Percentiles rank a stretch among this genome's conserved stretches.
Evolutionary conservation across 208 protist species (phyloP).

Genomic region (Strigomonas culicis): DNA sequence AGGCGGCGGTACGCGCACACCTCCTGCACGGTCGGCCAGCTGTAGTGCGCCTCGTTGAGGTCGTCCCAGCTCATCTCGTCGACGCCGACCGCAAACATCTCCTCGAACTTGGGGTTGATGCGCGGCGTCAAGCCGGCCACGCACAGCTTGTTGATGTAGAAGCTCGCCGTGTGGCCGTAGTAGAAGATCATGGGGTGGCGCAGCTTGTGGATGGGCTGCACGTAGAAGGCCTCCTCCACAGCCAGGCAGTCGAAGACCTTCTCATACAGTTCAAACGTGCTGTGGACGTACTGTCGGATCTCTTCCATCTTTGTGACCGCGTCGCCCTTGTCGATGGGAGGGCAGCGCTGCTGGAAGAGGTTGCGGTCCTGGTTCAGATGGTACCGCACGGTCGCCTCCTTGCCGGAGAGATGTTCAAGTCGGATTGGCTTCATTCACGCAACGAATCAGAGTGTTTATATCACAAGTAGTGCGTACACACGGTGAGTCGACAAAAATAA

Average conservation of each 20-base stretch:
- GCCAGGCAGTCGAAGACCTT: conserved; percentile 79
- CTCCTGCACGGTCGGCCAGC: conserved; percentile 83
- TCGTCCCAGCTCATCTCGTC: conserved; percentile 98
- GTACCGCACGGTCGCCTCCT: conserved; percentile 42
- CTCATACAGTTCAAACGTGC: conserved; percentile 82
- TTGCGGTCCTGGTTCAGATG: conserved; percentile 35
- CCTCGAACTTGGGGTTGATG: conserved; percentile 87
- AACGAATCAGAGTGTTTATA: too few species aligned
- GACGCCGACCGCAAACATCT: conserved; percentile 94
- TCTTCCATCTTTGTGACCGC: conserved; percentile 61
- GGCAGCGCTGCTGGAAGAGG: conserved; percentile 57
- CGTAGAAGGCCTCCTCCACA: conserved; percentile 81
- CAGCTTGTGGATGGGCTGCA: conserved; percentile 88
- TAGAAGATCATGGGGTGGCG: conserved; percentile 97
- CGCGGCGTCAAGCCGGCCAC: conserved; percentile 75
- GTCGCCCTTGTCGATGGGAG: conserved; percentile 50
- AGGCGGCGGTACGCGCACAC: conserved; percentile 86
- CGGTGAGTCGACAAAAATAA: too few species aligned
- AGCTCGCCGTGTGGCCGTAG: conserved; percentile 93
- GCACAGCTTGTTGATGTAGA: conserved; percentile 96
- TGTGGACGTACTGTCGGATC: conserved; percentile 89
- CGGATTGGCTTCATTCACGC: conserved; percentile 38
- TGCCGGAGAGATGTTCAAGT: conserved; percentile 42
- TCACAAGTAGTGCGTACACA: too few species aligned
- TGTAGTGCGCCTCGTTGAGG: conserved; percentile 83